Evolutionary conservation across 176 grass and related monocot genomes (phyloP).

Genomic region (Rhynchospora pubera): DNA sequence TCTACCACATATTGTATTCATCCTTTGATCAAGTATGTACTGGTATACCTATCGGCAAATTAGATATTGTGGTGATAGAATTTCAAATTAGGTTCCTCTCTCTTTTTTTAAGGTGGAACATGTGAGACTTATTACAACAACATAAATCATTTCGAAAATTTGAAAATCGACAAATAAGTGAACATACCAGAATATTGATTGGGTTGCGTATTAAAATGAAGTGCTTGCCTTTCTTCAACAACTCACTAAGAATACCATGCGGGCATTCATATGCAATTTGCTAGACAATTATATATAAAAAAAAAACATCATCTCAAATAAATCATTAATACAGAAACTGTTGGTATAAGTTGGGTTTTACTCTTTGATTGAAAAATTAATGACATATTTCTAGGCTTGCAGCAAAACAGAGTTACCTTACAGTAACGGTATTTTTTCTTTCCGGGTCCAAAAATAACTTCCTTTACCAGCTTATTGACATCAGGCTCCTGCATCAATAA

Average conservation of each 20-base stretch:
- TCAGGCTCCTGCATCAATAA: constrained; percentile 52
- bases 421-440: constrained; percentile 64
- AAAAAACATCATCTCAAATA: background rate
- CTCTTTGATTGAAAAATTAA: background rate
- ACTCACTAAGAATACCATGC: constrained; percentile 40
- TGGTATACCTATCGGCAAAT: too few species aligned
- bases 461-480: constrained; percentile 58
- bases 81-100: background rate
- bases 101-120: background rate
- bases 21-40: too few species aligned
- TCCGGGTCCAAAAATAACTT: constrained; percentile 69
- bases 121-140: background rate
- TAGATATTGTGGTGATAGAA: too few species aligned
- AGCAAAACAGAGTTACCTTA: constrained; percentile 40
- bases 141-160: background rate
- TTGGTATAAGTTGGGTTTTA: background rate
- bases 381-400: background rate
- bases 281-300: constrained; percentile 35
- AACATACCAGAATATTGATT: constrained; percentile 63
- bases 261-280: constrained; percentile 76
- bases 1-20: too few species aligned
- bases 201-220: constrained; percentile 86
- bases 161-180: background rate
- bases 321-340: background rate
- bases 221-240: constrained; percentile 90